Evolutionary conservation across 768 basidiomycete genomes (phyloP).

Genomic region (Calocybe gangraenosa): DNA sequence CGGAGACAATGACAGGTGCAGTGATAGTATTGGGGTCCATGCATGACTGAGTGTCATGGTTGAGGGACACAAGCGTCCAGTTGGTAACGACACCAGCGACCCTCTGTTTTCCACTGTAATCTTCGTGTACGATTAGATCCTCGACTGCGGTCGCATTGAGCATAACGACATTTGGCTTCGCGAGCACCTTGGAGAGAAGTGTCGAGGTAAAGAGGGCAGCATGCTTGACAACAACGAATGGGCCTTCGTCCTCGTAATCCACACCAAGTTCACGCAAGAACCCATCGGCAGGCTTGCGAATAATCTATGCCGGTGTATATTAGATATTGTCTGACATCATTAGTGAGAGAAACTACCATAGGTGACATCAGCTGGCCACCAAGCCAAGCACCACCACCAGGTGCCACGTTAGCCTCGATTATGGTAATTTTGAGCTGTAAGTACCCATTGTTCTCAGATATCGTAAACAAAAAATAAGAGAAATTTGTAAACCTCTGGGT

Average conservation of each 20-base stretch:
- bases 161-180: conserved; percentile 66
- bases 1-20: conserved; percentile 68
- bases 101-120: conserved; percentile 48
- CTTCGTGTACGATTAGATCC: conserved; percentile 67
- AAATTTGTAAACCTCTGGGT: conserved; percentile 56
- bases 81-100: conserved; percentile 49
- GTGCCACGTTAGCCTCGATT: conserved; percentile 76
- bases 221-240: conserved; percentile 78
- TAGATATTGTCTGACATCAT: too few species aligned
- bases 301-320: conserved; percentile 39
- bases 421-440: conserved; percentile 47
- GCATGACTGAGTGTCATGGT: conserved; percentile 75
- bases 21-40: conserved; percentile 82
- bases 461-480: too few species aligned
- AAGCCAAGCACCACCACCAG: conserved; percentile 76
- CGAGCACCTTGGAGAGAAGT: conserved; percentile 64
- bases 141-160: conserved; percentile 82
- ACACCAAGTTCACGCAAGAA: conserved; percentile 70
- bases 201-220: conserved; percentile 81
- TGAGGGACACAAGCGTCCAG: conserved; percentile 48
- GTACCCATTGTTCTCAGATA: too few species aligned
- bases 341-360: conserved; percentile 43
- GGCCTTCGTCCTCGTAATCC: conserved; percentile 73
- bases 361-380: conserved; percentile 77
- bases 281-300: conserved; percentile 71